phyloP scores from a whole-genome alignment of 1,284 basidiomycete species.

The Apiotrichum akiyoshidainum region DNA sequence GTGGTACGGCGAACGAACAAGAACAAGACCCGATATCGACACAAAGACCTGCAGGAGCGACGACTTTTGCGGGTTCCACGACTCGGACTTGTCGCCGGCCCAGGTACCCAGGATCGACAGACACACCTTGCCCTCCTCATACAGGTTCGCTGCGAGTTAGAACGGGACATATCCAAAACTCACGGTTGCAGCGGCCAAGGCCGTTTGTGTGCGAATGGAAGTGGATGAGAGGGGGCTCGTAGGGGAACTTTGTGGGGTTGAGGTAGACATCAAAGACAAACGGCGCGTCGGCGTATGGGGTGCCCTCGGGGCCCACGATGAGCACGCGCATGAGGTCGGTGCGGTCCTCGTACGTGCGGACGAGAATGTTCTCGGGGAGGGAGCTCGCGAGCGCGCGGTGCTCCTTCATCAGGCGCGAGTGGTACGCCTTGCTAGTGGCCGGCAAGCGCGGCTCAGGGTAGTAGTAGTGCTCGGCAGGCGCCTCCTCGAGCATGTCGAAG shows the following conservation, averaged over 20 bases:
- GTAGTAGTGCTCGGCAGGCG: slow-evolving; percentile 78
- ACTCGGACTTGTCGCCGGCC: slow-evolving; percentile 80
- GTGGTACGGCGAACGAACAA: slow-evolving; percentile 91
- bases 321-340: slow-evolving; percentile 79
- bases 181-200: slow-evolving; percentile 69
- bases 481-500: slow-evolving; percentile 70
- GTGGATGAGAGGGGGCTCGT: slow-evolving; percentile 79
- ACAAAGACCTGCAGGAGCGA: slow-evolving; percentile 88
- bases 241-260: slow-evolving; percentile 75
- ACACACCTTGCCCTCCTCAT: slow-evolving; percentile 94
- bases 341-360: slow-evolving; percentile 64
- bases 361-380: slow-evolving; percentile 60
- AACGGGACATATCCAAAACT: slow-evolving; percentile 42
- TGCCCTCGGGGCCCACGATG: slow-evolving; percentile 89
- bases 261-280: slow-evolving; percentile 94
- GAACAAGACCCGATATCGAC: slow-evolving; percentile 86
- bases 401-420: slow-evolving; percentile 72
- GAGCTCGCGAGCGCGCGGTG: slow-evolving; percentile 74
- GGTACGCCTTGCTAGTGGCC: slow-evolving; percentile 68
- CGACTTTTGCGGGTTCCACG: slow-evolving; percentile 67
- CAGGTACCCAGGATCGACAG: slow-evolving; percentile 87
- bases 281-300: slow-evolving; percentile 87
- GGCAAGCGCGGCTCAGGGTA: slow-evolving; percentile 54
- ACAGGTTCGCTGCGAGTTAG: slow-evolving; percentile 61
- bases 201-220: slow-evolving; percentile 93